Conservation (phyloP, 2,329 filamentous ascomycete species). For the Scopulariopsis brevicaulis region DNA sequence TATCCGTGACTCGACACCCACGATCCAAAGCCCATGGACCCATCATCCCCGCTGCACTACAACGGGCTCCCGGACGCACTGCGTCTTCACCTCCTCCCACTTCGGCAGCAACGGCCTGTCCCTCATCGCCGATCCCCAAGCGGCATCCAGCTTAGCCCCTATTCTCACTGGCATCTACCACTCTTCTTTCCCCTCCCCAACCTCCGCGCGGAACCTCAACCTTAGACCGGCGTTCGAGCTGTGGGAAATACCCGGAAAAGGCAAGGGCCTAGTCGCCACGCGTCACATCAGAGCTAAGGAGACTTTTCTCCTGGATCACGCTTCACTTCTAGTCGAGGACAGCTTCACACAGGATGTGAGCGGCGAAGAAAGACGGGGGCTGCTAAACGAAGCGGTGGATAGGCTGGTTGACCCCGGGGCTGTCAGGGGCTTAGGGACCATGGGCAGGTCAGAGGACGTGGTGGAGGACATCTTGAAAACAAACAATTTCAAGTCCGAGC, state of each 20-base stretch:
- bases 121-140: constrained; percentile 47
- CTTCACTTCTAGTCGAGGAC: neutral
- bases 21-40: neutral
- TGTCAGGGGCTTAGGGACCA: neutral
- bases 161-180: neutral
- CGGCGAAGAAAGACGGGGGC: neutral
- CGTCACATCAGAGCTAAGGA: constrained; percentile 1
- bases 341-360: neutral
- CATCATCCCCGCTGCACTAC: neutral
- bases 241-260: neutral
- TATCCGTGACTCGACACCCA: no score
- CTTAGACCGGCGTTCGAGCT: neutral
- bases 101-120: constrained; percentile 21
- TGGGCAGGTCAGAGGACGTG: neutral
- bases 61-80: neutral
- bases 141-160: neutral
- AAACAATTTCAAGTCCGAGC: constrained; percentile 2
- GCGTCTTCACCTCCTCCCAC: neutral
- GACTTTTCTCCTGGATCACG: constrained; percentile 3
- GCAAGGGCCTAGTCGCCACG: constrained; percentile 6
- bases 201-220: neutral
- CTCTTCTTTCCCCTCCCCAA: neutral
- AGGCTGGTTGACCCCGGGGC: constrained; percentile 1
- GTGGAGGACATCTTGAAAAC: constrained; percentile 5
- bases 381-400: neutral